phyloP scores from a whole-genome alignment of 1,284 basidiomycete genomes.

The Papiliotrema nemorosa region DNA sequence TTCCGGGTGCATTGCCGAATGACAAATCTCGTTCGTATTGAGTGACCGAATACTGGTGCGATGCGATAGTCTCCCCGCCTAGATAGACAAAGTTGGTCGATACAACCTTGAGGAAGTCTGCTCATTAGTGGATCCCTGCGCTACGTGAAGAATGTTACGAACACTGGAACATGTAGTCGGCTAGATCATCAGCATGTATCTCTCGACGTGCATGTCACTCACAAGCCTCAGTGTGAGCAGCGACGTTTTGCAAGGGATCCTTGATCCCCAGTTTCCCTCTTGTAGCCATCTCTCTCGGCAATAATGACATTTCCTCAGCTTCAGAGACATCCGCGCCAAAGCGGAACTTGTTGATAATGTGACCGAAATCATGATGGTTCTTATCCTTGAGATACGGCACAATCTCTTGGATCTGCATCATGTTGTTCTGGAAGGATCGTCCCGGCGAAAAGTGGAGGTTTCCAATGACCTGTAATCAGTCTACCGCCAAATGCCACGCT shows the following conservation, averaged over 20 bases:
- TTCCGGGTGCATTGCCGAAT: slow-evolving; percentile 53
- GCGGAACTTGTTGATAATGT: slow-evolving; percentile 74
- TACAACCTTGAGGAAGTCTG: slow-evolving; percentile 92
- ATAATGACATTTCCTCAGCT: slow-evolving; percentile 60
- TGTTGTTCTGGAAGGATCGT: slow-evolving; percentile 84
- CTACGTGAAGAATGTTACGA: slow-evolving; percentile 1
- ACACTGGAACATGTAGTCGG: slow-evolving; percentile 82
- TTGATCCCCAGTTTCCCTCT: slow-evolving; percentile 63
- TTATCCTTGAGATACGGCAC: slow-evolving; percentile 85
- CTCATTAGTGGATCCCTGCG: neutral
- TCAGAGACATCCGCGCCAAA: slow-evolving; percentile 66
- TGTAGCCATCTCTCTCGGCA: slow-evolving; percentile 65
- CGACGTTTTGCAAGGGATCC: slow-evolving; percentile 76
- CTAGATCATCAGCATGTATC: slow-evolving; percentile 42
- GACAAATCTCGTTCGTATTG: slow-evolving; percentile 88
- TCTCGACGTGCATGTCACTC: slow-evolving; percentile 17
- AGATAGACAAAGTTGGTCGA: slow-evolving; percentile 83
- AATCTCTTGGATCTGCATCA: slow-evolving; percentile 81
- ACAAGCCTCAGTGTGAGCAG: slow-evolving; percentile 61
- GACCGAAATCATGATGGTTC: slow-evolving; percentile 90
- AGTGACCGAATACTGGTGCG: slow-evolving; percentile 84
- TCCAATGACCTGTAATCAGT: slow-evolving; percentile 61
- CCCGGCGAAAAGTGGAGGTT: slow-evolving; percentile 83
- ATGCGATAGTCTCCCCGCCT: slow-evolving; percentile 59
- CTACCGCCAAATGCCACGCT: neutral